These are phyloP conservation scores for Trichoderma breve DNA, from an alignment of 2,329 filamentous ascomycete species.

Conservation along the genomic window DNA sequence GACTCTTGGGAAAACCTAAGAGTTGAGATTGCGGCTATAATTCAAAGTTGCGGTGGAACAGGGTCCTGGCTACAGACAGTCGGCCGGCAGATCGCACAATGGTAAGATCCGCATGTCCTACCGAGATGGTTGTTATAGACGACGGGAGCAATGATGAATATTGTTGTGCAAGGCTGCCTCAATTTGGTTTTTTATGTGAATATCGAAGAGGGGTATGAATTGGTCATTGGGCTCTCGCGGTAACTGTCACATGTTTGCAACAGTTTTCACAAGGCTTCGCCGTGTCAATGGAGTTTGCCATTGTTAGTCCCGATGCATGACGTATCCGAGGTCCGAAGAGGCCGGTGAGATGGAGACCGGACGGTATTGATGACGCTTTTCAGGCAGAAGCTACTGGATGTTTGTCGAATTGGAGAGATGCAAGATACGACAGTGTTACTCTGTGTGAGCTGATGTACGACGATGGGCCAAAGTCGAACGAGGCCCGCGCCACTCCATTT, in stretches of 20 bases:
- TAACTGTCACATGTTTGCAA: background rate
- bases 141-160: background rate
- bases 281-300: background rate
- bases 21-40: background rate
- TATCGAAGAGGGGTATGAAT: background rate
- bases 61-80: background rate
- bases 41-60: background rate
- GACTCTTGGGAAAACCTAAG: background rate
- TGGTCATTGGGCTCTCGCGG: background rate
- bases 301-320: background rate
- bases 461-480: constrained; percentile 8
- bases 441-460: constrained; percentile 18
- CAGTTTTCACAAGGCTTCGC: background rate
- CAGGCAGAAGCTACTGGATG: background rate
- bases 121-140: background rate
- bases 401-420: background rate
- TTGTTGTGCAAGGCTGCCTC: background rate
- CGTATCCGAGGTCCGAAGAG: background rate
- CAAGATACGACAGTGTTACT: constrained; percentile 9
- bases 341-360: background rate
- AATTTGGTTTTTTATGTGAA: background rate
- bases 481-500: background rate
- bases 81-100: constrained; percentile 11
- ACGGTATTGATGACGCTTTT: background rate
- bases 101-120: background rate